phyloP scores from a whole-genome alignment of 768 basidiomycete genomes.

The Kwoniella heveanensis region DNA sequence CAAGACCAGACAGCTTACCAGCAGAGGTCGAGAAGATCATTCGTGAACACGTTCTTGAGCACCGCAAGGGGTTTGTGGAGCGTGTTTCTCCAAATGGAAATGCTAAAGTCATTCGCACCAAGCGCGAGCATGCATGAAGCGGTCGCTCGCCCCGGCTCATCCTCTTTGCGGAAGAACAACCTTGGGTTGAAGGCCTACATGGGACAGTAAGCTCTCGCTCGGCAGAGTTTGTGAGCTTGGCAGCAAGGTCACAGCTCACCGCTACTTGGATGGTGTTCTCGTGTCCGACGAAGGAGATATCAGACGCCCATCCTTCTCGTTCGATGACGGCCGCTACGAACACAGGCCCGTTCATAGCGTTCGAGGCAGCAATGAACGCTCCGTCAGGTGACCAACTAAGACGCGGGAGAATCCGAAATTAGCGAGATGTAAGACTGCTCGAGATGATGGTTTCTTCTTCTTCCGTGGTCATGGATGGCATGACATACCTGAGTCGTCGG shows the following conservation, averaged over 20 bases:
- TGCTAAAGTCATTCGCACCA: constrained; percentile 87
- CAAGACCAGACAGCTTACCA: constrained; percentile 65
- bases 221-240: too few relatives aligned
- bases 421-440: too few relatives aligned
- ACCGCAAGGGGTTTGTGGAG: constrained; percentile 87
- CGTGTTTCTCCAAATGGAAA: constrained; percentile 96
- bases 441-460: too few relatives aligned
- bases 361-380: constrained; percentile 96
- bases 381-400: constrained; percentile 97
- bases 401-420: background rate
- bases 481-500: constrained; percentile 72
- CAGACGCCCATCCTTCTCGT: constrained; percentile 77
- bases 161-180: constrained; percentile 79
- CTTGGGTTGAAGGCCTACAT: constrained; percentile 85
- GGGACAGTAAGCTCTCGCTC: too few relatives aligned
- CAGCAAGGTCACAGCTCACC: constrained; percentile 60
- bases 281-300: constrained; percentile 93
- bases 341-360: constrained; percentile 95
- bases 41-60: constrained; percentile 87
- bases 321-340: constrained; percentile 97
- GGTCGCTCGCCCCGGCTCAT: constrained; percentile 59
- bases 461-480: background rate
- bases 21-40: constrained; percentile 91
- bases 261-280: constrained; percentile 96
- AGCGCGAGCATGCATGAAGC: constrained; percentile 64